phyloP scores from a whole-genome alignment of 441 rosid genomes.

The Gossypium schwendimanii region DNA sequence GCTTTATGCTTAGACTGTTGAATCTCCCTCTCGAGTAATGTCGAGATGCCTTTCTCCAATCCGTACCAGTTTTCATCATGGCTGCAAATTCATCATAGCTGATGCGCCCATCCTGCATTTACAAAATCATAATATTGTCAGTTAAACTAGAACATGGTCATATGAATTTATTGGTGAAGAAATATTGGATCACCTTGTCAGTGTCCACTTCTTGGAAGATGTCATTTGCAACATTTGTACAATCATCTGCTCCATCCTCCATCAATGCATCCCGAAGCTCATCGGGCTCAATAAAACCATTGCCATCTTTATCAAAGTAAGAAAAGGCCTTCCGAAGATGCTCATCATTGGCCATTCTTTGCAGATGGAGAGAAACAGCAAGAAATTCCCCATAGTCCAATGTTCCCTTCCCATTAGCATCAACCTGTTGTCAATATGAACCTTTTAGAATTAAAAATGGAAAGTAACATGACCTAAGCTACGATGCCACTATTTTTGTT shows the following conservation, averaged over 20 bases:
- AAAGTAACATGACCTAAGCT: slow-evolving; percentile 2
- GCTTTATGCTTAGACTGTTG: slow-evolving; percentile 90
- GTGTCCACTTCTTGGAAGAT: slow-evolving; percentile 99
- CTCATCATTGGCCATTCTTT: slow-evolving; percentile 91
- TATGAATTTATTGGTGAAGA: not conserved
- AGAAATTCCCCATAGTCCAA: slow-evolving; percentile 88
- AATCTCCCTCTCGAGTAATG: slow-evolving; percentile 99
- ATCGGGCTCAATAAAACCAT: slow-evolving; percentile 77
- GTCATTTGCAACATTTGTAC: slow-evolving; percentile 82
- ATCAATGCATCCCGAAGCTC: slow-evolving; percentile 85
- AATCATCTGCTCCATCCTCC: slow-evolving; percentile 93
- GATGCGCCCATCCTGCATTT: slow-evolving; percentile 76
- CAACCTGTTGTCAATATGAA: slow-evolving; percentile 53
- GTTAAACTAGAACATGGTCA: slow-evolving; percentile 8
- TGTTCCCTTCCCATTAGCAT: slow-evolving; percentile 80
- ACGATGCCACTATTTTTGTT: not conserved
- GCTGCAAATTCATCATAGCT: slow-evolving; percentile 96
- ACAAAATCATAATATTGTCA: not conserved
- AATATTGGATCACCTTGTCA: slow-evolving; percentile 58
- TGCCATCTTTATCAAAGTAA: slow-evolving; percentile 87
- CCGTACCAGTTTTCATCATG: slow-evolving; percentile 99
- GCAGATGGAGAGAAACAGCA: slow-evolving; percentile 89
- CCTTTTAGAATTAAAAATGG: slow-evolving; percentile 11
- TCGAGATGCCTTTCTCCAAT: slow-evolving; percentile 99
- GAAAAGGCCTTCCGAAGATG: slow-evolving; percentile 94